A percentile compares a stretch with the other conserved stretches of the same genome.
Conservation (phyloP, 2,329 filamentous ascomycete species). For the Ophiostoma ulmi region DNA sequence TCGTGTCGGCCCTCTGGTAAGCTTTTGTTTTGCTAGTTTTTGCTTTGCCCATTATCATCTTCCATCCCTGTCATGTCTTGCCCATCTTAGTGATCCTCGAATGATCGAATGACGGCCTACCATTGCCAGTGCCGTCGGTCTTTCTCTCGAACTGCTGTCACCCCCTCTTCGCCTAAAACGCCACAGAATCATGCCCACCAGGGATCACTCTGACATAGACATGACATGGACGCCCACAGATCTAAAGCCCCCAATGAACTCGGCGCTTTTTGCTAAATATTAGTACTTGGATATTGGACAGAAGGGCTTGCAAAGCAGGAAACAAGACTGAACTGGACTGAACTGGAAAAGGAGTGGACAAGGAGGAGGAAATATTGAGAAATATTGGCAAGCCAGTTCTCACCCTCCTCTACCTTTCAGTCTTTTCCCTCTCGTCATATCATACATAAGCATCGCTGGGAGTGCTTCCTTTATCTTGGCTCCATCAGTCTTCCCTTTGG, state of each 20-base stretch:
- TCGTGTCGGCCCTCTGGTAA: not conserved
- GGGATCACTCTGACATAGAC: not conserved
- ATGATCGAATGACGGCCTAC: not conserved
- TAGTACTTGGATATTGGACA: not conserved
- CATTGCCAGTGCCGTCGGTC: slow-evolving; percentile 14
- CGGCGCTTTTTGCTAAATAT: not conserved
- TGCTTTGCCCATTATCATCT: not conserved
- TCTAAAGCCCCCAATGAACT: not conserved
- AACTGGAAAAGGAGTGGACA: not conserved
- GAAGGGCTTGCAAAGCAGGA: not conserved
- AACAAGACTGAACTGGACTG: not conserved
- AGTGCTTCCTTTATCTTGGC: not conserved
- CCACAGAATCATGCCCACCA: slow-evolving; percentile 12
- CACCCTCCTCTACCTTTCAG: not conserved
- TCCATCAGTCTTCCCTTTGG: not conserved
- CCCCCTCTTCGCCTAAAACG: slow-evolving; percentile 18
- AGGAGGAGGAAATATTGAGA: slow-evolving; percentile 7
- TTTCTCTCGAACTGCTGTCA: slow-evolving; percentile 15
- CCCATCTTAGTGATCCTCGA: not conserved
- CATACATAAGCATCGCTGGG: not conserved
- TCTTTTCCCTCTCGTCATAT: not conserved
- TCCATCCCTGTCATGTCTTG: not conserved
- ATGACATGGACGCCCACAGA: not conserved
- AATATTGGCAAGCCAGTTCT: not conserved
- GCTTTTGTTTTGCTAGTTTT: not conserved